Evolutionary conservation across 2,329 filamentous ascomycete genomes (phyloP).

Genomic region (Emericellopsis cladophorae): DNA sequence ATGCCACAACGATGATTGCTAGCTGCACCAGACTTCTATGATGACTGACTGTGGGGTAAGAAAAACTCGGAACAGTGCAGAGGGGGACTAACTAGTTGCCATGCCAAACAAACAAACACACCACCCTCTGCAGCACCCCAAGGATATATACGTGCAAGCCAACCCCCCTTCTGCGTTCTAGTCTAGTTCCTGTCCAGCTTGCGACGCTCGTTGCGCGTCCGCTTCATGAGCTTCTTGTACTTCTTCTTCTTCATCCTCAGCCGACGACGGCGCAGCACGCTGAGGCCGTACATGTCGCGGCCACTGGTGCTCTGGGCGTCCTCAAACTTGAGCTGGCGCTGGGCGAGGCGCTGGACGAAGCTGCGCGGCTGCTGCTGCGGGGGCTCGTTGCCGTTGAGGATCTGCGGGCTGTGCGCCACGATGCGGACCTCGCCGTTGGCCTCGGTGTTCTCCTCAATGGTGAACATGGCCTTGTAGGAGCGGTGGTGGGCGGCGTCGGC

Average conservation of each 20-base stretch:
- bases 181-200: constrained; percentile 60
- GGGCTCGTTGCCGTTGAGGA: constrained; percentile 30
- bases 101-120: not conserved
- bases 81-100: too few relatives aligned
- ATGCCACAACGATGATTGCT: constrained; percentile 12
- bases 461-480: constrained; percentile 52
- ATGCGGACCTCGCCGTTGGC: constrained; percentile 47
- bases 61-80: too few relatives aligned
- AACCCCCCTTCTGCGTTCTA: constrained; percentile 17
- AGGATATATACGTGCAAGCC: not conserved
- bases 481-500: constrained; percentile 31
- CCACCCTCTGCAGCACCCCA: too few relatives aligned
- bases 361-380: constrained; percentile 27
- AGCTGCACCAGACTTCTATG: constrained; percentile 13
- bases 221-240: constrained; percentile 98
- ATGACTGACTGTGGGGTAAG: too few relatives aligned
- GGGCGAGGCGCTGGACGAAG: constrained; percentile 60
- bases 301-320: constrained; percentile 35
- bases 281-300: constrained; percentile 65
- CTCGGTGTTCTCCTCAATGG: constrained; percentile 53
- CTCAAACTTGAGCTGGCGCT: constrained; percentile 48
- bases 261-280: constrained; percentile 83
- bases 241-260: constrained; percentile 99
- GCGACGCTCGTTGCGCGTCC: constrained; percentile 75
- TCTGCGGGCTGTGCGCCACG: constrained; percentile 44